Conservation (phyloP, 2,329 filamentous ascomycete species). For the Cercospora citrullina region DNA sequence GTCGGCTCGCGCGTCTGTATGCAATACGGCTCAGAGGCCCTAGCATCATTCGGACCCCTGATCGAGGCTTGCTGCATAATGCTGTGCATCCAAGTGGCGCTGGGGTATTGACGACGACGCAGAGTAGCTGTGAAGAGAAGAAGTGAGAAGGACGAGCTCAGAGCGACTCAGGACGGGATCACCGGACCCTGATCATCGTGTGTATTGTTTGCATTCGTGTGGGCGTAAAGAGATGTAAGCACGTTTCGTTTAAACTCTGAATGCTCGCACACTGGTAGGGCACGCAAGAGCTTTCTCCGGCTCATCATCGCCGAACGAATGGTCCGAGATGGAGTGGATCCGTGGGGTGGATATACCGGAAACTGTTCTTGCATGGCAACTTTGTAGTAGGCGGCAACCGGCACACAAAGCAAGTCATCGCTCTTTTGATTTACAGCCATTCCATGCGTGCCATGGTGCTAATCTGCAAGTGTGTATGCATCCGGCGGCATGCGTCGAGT, state of each 20-base stretch:
- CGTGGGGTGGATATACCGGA: background rate
- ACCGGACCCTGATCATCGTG: constrained; percentile 7
- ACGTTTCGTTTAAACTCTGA: background rate
- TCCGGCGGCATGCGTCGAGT: background rate
- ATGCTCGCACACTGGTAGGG: background rate
- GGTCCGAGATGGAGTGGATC: background rate
- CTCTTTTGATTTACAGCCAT: background rate
- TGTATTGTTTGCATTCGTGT: background rate
- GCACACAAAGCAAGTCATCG: background rate
- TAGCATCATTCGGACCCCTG: background rate
- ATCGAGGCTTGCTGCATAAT: background rate
- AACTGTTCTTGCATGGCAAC: too few species aligned
- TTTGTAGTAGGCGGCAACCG: background rate
- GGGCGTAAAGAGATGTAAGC: background rate
- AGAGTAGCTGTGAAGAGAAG: background rate
- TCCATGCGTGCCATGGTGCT: background rate
- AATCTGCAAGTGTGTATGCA: background rate
- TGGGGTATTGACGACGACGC: background rate
- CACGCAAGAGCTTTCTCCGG: background rate
- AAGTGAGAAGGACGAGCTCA: background rate
- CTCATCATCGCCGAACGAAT: background rate
- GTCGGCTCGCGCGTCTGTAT: background rate
- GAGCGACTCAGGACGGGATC: background rate
- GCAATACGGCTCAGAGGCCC: background rate
- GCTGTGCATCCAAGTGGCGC: background rate